Evolutionary conservation across 2,329 filamentous ascomycete species (phyloP), one percentile per base, ranked within the genome.

Genomic region (Tolypocladium pustulatum): DNA sequence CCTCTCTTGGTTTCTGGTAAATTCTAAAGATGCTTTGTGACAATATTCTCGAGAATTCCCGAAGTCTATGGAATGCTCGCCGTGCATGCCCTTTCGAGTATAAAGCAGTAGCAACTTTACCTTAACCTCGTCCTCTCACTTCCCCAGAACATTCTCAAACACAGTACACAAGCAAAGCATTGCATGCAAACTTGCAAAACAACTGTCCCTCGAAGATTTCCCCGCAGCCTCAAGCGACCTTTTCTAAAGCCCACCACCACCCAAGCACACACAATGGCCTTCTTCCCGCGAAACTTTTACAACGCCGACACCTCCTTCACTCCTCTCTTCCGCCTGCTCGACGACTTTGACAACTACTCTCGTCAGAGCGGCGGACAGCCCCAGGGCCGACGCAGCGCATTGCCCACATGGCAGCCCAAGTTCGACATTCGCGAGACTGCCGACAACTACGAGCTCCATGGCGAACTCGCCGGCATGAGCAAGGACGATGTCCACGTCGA

Each of bases 401-500:
- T 80, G 54, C 78, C 76, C 54, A 76, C 81, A 68, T 92, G 91
- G 81, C 81, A 83, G 59, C 90, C 89, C 58, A 88, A 85, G 73
- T 93, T 93, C 68, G 89, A 93, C 67, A 80, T 92, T 61, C 86
- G 83, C 70, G 90, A 94, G 76, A 82, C 81, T 15, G 80, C 81
- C 61, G 74, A 83, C 7, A 71, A 77, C 62, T 93, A 91, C 69
- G 86, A 93, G 73, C 85, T 93, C 25, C 84, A 92, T 66, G 90
- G 89, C 66, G 89, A 93, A 73, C 83, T 93, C 7, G 86, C 89
- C 0, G 90, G 90, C 58, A 78, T 92, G 65, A 81, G 82, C 62
- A 88, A 90, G 75, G 84, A 89, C 65, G 78, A 91, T 67, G 77
- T 94, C 67, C 77, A 81, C 69, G 88, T 93, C 69, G 89, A 93